Base-by-base conservation (phyloP, 176 grass and related monocot genomes). In the Olyra latifolia region DNA sequence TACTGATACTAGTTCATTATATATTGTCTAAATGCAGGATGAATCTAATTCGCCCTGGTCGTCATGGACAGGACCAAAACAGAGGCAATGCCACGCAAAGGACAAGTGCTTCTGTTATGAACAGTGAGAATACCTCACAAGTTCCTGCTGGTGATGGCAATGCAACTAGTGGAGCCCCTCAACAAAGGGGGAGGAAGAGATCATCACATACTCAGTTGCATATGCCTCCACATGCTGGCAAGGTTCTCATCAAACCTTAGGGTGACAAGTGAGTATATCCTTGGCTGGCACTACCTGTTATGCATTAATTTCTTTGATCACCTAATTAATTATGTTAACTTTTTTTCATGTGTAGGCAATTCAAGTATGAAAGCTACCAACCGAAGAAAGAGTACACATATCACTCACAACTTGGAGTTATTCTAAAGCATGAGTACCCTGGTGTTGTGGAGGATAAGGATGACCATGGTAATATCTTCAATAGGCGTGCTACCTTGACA, bases 401-500 rank as follows among this genome's bases (percentile, higher is more conserved):
- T 12, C 29, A 42, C 14, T 3, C 58, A 64, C 28, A 78, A 1
- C 11, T 16, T 50, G 60, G 44, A 1, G 75, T 78, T 7, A 64
- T 78, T 50, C 10, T 65, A 0, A 63, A 5, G 19, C 44, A 28
- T 15, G 43, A 65, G 35, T 65, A 64, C 60, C 60, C 27, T 50
- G 17, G 60, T 22, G 19, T 49, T 30, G 7, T 61, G 0, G 1
- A 44, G 4, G 73, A 61, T 40, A 74, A 40, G 71, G 71, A 74
- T 56, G 30, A 38, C 1, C 1, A 74, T 23, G 32, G 32, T 22
- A 1, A 0, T 10, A 15, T 13, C 17, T 22, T 45, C 1, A 45
- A 43, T n/a, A 24, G 1, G 0, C 3, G 0, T 10, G 5, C 66
- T 3, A 1, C 46, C 2, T 0, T 32, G 0, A 2, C 4, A 5